Base-by-base conservation (phyloP, 1,284 basidiomycete genomes). In the Inonotus hispidus region DNA sequence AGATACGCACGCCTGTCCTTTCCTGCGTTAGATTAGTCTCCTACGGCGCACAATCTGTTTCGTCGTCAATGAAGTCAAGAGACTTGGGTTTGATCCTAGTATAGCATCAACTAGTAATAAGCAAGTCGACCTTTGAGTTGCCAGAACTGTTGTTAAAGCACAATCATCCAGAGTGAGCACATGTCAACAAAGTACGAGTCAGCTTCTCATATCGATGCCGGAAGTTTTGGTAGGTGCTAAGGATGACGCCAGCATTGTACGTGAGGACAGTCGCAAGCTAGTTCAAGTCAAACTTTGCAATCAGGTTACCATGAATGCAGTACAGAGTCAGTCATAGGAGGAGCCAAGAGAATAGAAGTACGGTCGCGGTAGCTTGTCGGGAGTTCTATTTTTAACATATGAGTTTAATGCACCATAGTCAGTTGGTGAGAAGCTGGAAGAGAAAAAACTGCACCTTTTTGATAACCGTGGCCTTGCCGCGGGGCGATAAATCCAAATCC, bases 321-420 rank as follows among this genome's bases (percentile, higher is more conserved):
- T 23, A 49, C 23, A 35, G 27, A 35, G 25, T 35, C 8, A 35
- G 13, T 19, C 49, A 27, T 27, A 32, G 49, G 27, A 35, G 29
- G 27, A 35, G 29, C 50, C 50, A 52, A 52, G 50, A 32, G 50
- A 27, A 35, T 19, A 16, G 14, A 52, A 21, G 53, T 53, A 53
- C 25, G 23, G n/a, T 60, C 38, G 27, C 58, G 58, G 58, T 45
- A 47, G 23, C 23, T 60, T 60, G 27, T 60, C 58, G 58, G 52
- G 43, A 27, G 39, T 23, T 59, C 52, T 52, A 45, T 53, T 53
- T 41, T 41, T 49, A 14, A 21, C 35, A 16, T 53, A 49, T 43
- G 50, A 53, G 29, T 46, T 27, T 45, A 27, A 58, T 19, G n/a
- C 13, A n/a, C 23, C 10, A 14, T n/a, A 45, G 11, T 19, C 2